Evolutionary conservation across 306 rosid genomes (phyloP), one percentile per base, ranked within the genome.

Genomic region (Hippophae tibetana): DNA sequence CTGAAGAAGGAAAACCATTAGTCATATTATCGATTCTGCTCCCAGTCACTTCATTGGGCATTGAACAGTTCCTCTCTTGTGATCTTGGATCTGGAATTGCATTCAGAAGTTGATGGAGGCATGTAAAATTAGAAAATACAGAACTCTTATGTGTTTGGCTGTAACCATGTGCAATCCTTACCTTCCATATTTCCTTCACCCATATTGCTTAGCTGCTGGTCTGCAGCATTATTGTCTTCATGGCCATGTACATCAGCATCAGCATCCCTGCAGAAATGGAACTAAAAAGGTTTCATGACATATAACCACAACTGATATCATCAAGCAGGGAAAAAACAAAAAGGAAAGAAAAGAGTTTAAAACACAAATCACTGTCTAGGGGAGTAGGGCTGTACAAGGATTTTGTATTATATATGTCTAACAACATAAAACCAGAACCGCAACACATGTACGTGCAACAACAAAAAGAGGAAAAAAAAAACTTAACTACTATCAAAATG

Each of bases 201-300:
- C 7, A 52, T 53, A 10, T 67, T 31, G 47, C 69, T 56, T 62
- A 52, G 67, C 48, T 69, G 68, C 68, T 77, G 72, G 26, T 63
- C 78, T 62, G 56, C 42, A 61, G 63, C 68, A 62, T 60, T 63
- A 43, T 61, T 13, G 74, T 66, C 67, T 45, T 51, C 57, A 26
- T 43, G 72, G 65, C 66, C 79, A 57, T 71, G 65, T 60, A 66
- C 69, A 62, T 61, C 57, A 57, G 68, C 53, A 43, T 23, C 70
- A 60, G 25, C 69, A 78, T 78, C 74, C 52, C 89, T 82, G 49
- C 46, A 43, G 63, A 38, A 55, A 47, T 63, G 51, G 44, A 42
- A 58, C 51, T 5, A 5, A 46, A 8, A 8, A 46, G 50, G 11
- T 10, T 10, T 12, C 18, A 13, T 49, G 53, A 49, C 53, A 49